Evolutionary conservation across 306 rosid genomes (phyloP).

Genomic region (Cucumis melo): DNA sequence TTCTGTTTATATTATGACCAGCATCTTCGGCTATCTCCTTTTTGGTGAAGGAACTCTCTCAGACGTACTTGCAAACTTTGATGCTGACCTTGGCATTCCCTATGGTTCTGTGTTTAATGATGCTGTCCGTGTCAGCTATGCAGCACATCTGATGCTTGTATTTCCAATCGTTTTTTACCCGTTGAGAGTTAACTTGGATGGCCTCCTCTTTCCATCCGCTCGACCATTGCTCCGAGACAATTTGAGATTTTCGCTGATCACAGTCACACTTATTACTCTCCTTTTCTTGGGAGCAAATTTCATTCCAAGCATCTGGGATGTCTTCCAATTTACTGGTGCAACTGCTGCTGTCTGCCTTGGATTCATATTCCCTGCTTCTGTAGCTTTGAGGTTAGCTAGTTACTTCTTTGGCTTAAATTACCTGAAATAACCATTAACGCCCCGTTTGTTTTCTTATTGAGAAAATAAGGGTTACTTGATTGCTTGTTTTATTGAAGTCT

Average conservation of each 20-base stretch:
- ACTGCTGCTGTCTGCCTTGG: conserved; percentile 31
- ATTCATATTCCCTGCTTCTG: conserved; percentile 36
- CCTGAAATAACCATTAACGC: not conserved
- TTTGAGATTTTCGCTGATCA: conserved; percentile 19
- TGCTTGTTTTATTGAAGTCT: not conserved
- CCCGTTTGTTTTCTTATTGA: not conserved
- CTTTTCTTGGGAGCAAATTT: conserved; percentile 31
- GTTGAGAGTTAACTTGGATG: conserved; percentile 27
- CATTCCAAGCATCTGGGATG: conserved; percentile 40
- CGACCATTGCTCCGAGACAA: conserved; percentile 19
- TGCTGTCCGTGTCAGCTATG: conserved; percentile 20
- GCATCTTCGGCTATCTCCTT: conserved; percentile 30
- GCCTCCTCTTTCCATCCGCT: conserved; percentile 24
- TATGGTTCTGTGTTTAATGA: conserved; percentile 16
- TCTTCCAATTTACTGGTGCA: conserved; percentile 36
- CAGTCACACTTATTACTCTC: conserved; percentile 1
- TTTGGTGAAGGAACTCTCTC: conserved; percentile 24
- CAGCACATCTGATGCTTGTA: conserved; percentile 21
- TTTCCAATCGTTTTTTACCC: conserved; percentile 26
- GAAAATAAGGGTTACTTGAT: not conserved
- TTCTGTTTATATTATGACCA: conserved; percentile 21
- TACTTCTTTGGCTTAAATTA: not conserved
- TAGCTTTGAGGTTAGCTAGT: conserved; percentile 18
- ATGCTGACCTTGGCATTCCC: conserved; percentile 22
- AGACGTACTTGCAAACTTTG: conserved; percentile 34